phyloP scores from a whole-genome alignment of 441 rosid species.

The Gossypium davidsonii region DNA sequence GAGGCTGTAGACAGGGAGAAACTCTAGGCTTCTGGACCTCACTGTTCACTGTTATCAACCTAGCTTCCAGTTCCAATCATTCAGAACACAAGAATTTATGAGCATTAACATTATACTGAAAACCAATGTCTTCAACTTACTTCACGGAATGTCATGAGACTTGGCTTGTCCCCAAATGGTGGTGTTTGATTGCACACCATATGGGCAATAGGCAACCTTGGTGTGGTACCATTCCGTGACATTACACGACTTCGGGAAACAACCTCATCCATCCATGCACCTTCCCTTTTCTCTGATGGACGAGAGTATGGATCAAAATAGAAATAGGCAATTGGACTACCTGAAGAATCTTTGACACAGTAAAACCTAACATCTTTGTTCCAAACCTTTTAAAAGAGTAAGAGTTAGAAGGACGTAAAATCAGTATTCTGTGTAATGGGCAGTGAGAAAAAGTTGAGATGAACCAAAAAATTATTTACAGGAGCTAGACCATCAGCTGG shows the following conservation, averaged over 20 bases:
- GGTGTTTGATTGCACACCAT: constrained; percentile 96
- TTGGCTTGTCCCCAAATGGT: constrained; percentile 91
- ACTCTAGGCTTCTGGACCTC: constrained; percentile 2
- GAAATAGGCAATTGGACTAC: constrained; percentile 72
- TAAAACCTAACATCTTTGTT: constrained; percentile 74
- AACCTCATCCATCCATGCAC: constrained; percentile 97
- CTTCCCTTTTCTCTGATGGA: constrained; percentile 82
- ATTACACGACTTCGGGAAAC: constrained; percentile 67
- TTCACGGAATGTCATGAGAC: constrained; percentile 95
- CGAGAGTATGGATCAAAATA: constrained; percentile 96
- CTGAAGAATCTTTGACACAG: constrained; percentile 67
- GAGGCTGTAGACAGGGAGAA: neutral
- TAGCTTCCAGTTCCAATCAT: constrained; percentile 13
- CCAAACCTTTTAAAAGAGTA: constrained; percentile 59
- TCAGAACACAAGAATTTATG: neutral
- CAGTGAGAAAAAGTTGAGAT: constrained; percentile 11
- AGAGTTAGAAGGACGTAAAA: constrained; percentile 7
- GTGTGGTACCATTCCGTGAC: constrained; percentile 53
- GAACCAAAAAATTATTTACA: constrained; percentile 34
- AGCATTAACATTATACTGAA: neutral
- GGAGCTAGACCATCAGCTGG: constrained; percentile 89
- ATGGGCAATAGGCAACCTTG: constrained; percentile 87
- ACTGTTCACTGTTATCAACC: neutral
- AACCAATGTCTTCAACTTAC: constrained; percentile 28
- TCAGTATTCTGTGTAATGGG: constrained; percentile 6